A percentile compares a stretch with the other conserved stretches of the same genome.
Conservation (phyloP, 805 yeast genomes). For the Henningerozyma blattae region DNA sequence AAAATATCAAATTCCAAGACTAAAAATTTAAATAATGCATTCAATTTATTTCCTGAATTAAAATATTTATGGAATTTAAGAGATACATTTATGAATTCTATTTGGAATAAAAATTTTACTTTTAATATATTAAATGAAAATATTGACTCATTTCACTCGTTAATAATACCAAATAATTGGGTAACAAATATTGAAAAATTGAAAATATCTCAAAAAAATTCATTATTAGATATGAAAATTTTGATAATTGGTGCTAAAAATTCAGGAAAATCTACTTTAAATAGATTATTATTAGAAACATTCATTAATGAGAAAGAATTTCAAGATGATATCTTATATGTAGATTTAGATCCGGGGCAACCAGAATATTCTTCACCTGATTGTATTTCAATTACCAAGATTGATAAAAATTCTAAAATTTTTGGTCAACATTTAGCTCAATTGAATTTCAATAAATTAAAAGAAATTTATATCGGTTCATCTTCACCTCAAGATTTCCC, state of each 20-base stretch:
- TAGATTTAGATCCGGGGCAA: conserved; percentile 88
- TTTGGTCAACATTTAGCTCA: conserved; percentile 19
- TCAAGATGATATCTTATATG: conserved; percentile 23
- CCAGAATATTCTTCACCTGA: conserved; percentile 69
- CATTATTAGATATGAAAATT: conserved; percentile 19
- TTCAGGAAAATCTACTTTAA: conserved; percentile 71
- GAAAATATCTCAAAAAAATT: conserved; percentile 12
- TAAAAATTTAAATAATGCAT: conserved; percentile 8
- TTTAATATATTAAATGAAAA: conserved; percentile 8
- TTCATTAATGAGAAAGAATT: conserved; percentile 11
- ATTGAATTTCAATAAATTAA: conserved; percentile 5
- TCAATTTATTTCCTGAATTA: conserved; percentile 11
- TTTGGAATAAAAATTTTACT: conserved; percentile 4
- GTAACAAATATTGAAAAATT: conserved; percentile 11
- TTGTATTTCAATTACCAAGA: conserved; percentile 41
- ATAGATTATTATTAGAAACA: conserved; percentile 41
- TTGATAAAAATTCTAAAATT: conserved; percentile 8
- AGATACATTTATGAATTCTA: conserved; percentile 1
- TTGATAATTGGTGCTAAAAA: conserved; percentile 43
- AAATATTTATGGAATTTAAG: conserved; percentile 14
- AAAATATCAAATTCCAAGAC: conserved; percentile 8
- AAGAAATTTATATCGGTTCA: conserved; percentile 44
- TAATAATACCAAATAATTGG: conserved; percentile 15
- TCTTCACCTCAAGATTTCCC: conserved; percentile 62
- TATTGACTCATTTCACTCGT: conserved; percentile 6